These are phyloP conservation scores for Tulasnella calospora DNA, from an alignment of 768 basidiomycete species.

Conservation along the genomic window DNA sequence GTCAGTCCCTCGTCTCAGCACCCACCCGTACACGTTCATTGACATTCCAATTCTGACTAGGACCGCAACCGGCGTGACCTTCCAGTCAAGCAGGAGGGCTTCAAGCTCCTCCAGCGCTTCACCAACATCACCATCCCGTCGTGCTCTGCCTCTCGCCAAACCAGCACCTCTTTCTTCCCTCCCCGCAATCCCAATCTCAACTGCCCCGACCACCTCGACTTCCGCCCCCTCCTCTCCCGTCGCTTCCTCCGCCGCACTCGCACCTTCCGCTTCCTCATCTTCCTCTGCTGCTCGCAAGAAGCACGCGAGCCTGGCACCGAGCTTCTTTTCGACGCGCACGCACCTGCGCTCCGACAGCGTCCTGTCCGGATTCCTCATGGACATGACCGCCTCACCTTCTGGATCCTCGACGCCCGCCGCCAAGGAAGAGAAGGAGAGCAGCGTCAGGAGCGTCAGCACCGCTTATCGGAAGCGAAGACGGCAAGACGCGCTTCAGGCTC, in stretches of 20 bases:
- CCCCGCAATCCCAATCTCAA: conserved; percentile 21
- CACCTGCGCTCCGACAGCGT: not conserved
- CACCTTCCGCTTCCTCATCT: conserved; percentile 3
- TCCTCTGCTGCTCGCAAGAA: not conserved
- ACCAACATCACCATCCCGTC: not conserved
- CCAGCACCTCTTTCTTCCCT: conserved; percentile 23
- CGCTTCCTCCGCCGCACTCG: conserved; percentile 1
- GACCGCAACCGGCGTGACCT: conserved; percentile 1
- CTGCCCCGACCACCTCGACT: not conserved
- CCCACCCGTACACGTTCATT: not conserved
- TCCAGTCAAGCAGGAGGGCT: not conserved
- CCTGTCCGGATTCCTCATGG: not conserved
- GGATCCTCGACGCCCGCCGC: not conserved
- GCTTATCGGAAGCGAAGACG: conserved; percentile 13
- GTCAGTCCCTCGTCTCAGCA: not conserved
- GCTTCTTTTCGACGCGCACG: conserved; percentile 4
- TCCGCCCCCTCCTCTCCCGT: conserved; percentile 7
- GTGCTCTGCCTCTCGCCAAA: conserved; percentile 23
- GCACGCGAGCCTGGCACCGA: conserved; percentile 2
- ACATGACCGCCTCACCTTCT: not conserved
- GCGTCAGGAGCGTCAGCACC: conserved; percentile 9
- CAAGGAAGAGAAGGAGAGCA: conserved; percentile 10
- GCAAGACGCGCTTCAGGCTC: conserved; percentile 1
- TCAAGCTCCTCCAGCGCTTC: conserved; percentile 4
- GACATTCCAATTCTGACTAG: conserved; percentile 5